Conservation (phyloP, 2,329 filamentous ascomycete species). For the Microsporum canis region DNA sequence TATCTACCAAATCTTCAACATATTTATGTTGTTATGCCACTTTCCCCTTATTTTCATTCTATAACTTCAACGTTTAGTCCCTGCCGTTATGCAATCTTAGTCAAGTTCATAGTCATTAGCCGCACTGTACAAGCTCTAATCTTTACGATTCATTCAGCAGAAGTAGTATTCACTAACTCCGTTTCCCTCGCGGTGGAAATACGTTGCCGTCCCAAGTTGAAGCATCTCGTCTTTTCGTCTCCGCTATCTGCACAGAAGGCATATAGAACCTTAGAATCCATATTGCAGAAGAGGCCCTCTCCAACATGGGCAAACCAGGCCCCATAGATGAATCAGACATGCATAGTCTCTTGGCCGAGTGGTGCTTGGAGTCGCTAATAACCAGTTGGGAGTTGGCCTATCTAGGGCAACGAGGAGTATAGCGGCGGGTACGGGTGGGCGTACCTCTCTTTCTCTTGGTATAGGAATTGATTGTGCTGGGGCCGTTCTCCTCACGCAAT, state of each 20-base stretch:
- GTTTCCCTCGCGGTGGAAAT: background rate
- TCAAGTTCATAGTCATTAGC: no score
- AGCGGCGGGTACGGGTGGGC: background rate
- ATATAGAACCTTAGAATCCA: constrained; percentile 17
- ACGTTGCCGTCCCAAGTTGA: background rate
- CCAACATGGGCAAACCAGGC: constrained; percentile 24
- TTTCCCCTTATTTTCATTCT: no score
- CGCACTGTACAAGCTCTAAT: no score
- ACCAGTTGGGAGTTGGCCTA: constrained; percentile 9
- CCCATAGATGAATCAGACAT: constrained; percentile 20
- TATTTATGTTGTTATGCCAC: no score
- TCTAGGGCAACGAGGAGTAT: background rate
- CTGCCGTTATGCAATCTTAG: no score
- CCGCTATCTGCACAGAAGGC: background rate
- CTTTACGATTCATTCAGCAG: no score
- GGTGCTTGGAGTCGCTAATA: constrained; percentile 16
- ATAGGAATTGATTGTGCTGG: background rate
- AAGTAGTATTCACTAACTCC: background rate
- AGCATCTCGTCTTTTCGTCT: background rate
- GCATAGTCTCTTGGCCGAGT: constrained; percentile 25
- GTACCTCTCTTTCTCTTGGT: background rate
- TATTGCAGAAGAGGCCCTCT: constrained; percentile 26
- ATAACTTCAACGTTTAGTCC: no score
- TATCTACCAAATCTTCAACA: no score
- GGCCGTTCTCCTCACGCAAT: background rate